Evolutionary conservation across 352 stramenopile genomes (phyloP).

Genomic region (Phytopythium litorale): DNA sequence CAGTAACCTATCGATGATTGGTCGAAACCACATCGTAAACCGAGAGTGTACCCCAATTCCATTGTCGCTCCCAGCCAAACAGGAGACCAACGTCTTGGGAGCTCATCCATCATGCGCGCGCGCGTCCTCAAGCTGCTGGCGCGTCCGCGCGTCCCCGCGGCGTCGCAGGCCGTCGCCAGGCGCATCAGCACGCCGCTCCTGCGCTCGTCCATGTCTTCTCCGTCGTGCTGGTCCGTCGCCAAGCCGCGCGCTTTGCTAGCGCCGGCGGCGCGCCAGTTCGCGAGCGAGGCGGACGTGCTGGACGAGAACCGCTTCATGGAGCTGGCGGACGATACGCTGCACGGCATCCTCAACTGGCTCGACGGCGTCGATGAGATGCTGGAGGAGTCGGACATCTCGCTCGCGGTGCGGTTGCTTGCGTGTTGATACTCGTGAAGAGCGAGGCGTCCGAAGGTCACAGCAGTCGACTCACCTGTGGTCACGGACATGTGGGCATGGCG

Average conservation of each 20-base stretch:
- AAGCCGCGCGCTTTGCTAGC: not conserved
- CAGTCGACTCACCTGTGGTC: too few relatives aligned
- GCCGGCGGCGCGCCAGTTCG: not conserved
- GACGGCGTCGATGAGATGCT: constrained; percentile 86
- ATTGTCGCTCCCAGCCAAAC: not conserved
- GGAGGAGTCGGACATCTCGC: constrained; percentile 76
- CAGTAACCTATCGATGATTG: not conserved
- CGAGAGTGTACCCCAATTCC: not conserved
- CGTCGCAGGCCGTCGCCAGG: not conserved
- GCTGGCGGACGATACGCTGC: constrained; percentile 66
- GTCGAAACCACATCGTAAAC: not conserved
- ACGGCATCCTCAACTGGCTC: constrained; percentile 72
- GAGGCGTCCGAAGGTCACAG: not conserved
- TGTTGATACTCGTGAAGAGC: too few relatives aligned
- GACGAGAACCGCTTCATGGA: constrained; percentile 78
- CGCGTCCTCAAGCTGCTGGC: constrained; percentile 3
- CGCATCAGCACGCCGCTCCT: not conserved
- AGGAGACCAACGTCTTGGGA: not conserved
- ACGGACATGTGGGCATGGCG: too few relatives aligned
- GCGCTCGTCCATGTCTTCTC: not conserved
- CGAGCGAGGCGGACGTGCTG: constrained; percentile 6
- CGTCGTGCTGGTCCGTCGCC: not conserved
- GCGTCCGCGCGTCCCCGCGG: constrained; percentile 1
- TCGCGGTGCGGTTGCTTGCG: constrained; percentile 39
- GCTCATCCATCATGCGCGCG: constrained; percentile 4